phyloP scores from a whole-genome alignment of 345 rosid genomes.

The Salix exigua region DNA sequence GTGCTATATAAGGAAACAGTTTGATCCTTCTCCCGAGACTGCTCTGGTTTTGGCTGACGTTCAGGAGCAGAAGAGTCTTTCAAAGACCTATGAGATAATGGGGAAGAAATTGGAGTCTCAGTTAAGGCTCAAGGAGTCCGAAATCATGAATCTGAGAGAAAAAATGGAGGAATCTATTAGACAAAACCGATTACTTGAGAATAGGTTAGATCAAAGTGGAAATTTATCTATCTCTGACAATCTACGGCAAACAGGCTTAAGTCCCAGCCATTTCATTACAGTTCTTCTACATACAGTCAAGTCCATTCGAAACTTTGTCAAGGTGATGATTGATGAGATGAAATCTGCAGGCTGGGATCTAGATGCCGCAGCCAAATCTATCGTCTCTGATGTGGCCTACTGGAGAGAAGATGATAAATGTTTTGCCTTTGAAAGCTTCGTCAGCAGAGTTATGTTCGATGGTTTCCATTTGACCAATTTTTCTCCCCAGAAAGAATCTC shows the following conservation, averaged over 20 bases:
- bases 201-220: slow-evolving; percentile 64
- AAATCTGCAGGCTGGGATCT: slow-evolving; percentile 62
- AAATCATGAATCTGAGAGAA: slow-evolving; percentile 58
- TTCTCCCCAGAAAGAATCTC: slow-evolving; percentile 31
- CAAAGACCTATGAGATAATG: slow-evolving; percentile 56
- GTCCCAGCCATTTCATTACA: slow-evolving; percentile 45
- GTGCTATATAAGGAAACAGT: slow-evolving; percentile 66
- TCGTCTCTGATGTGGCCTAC: slow-evolving; percentile 45
- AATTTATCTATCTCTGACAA: slow-evolving; percentile 48
- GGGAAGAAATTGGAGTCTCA: slow-evolving; percentile 76
- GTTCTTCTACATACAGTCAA: slow-evolving; percentile 57
- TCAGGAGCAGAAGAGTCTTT: slow-evolving; percentile 63
- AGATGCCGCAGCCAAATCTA: slow-evolving; percentile 56
- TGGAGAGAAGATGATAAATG: slow-evolving; percentile 68
- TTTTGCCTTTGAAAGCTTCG: slow-evolving; percentile 69
- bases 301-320: slow-evolving; percentile 65
- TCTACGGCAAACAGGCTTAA: slow-evolving; percentile 48
- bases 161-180: slow-evolving; percentile 44
- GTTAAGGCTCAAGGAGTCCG: slow-evolving; percentile 68
- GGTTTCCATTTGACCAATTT: slow-evolving; percentile 59
- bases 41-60: slow-evolving; percentile 59
- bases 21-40: slow-evolving; percentile 55
- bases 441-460: slow-evolving; percentile 72
- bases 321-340: slow-evolving; percentile 58
- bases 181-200: slow-evolving; percentile 52